These are phyloP conservation scores for Saturnispora galanensis DNA, from an alignment of 805 yeast species.

Conservation along the genomic window DNA sequence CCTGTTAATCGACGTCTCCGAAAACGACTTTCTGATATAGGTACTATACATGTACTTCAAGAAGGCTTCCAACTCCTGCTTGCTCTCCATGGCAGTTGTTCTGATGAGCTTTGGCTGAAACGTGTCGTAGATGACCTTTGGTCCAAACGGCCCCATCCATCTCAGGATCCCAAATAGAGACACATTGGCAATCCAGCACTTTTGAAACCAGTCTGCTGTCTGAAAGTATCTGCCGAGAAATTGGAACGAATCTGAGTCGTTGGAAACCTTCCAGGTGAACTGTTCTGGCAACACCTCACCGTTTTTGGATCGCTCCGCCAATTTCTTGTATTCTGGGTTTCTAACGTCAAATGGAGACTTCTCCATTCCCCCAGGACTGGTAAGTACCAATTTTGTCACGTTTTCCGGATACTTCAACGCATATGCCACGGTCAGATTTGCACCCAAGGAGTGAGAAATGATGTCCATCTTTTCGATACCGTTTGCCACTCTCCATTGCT, in stretches of 20 bases:
- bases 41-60: conserved; percentile 27
- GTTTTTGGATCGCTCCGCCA: conserved; percentile 6
- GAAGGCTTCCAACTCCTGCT: conserved; percentile 23
- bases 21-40: conserved; percentile 23
- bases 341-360: conserved; percentile 52
- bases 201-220: conserved; percentile 25
- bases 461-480: conserved; percentile 47
- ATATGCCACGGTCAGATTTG: conserved; percentile 58
- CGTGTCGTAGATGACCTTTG: conserved; percentile 20
- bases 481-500: conserved; percentile 48
- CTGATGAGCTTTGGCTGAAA: conserved; percentile 24
- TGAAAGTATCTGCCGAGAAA: conserved; percentile 41
- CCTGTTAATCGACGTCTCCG: conserved; percentile 33
- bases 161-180: conserved; percentile 42
- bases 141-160: conserved; percentile 31
- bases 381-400: conserved; percentile 45
- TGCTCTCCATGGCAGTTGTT: conserved; percentile 17
- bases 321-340: conserved; percentile 24
- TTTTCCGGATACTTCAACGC: conserved; percentile 46
- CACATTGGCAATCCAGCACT: conserved; percentile 33
- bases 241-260: conserved; percentile 35
- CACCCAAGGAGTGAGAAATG: conserved; percentile 76
- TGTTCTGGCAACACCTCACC: conserved; percentile 8
- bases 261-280: conserved; percentile 25
- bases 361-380: conserved; percentile 77